Base-by-base conservation (phyloP, 2,329 filamentous ascomycete genomes). In the Sporothrix mexicana region DNA sequence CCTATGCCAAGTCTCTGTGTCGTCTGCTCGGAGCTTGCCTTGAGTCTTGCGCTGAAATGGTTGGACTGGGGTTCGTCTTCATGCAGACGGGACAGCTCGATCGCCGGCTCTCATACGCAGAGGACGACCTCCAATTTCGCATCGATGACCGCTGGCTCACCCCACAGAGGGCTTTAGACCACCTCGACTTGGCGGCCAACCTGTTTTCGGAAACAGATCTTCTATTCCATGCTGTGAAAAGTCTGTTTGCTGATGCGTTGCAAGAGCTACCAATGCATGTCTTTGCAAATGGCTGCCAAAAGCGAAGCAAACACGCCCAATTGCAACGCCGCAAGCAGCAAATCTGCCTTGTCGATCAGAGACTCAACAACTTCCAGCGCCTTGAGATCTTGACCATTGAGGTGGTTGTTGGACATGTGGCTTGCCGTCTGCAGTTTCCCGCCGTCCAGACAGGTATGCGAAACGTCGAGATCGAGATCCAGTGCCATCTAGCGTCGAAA, bases 71-170 rank as follows among this genome's bases (percentile, higher is more conserved):
- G 30, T 36, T 36, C 7, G 30, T 36, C 2, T 36, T 36, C 3
- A 7, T 36, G 2, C n/a, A 49, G 62, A 43, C 43, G 9, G 20
- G 43, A 17, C 43, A 66, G 62, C 62, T 66, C 1, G 7, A 49
- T 41, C 62, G 49, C 4, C 62, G 49, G 12, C 62, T 66, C 20
- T 66, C n/a, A 0, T 66, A 25, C 43, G 49, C 62, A 1, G 62
- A 66, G 10, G 43, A 66, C 41, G 20, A 25, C 9, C 62, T 47
- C 4, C 55, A 5, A 2, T 66, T 66, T 17, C 62, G 62, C 9
- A 49, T 66, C 3, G 9, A 66, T 13, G 43, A 66, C 41, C 62
- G 62, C 2, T 66, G 62, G 62, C 62, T 66, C 2, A 49, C 62
- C 9, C 2, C 25, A 1, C 9, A 66, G n/a, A 20, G 43, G 2